These are phyloP conservation scores for Teunomyces atbi DNA, from an alignment of 805 yeast genomes.

Conservation along the genomic window DNA sequence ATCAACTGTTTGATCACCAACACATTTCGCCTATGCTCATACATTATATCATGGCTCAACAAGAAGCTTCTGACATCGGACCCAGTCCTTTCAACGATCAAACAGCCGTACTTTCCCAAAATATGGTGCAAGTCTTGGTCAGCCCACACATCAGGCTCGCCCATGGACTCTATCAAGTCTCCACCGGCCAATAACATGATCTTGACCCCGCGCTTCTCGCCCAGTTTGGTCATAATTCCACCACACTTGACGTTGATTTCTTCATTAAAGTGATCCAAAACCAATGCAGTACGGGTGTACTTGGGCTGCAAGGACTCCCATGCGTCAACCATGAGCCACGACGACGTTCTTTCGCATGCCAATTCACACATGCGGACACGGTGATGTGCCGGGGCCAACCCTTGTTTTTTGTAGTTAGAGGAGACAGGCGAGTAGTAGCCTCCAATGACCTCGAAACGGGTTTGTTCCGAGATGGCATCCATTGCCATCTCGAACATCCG, in stretches of 20 bases:
- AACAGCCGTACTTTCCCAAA: conserved; percentile 92
- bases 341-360: conserved; percentile 94
- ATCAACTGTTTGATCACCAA: conserved; percentile 93
- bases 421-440: conserved; percentile 95
- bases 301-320: conserved; percentile 94
- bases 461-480: conserved; percentile 87
- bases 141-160: conserved; percentile 99
- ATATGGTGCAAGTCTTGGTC: conserved; percentile 94
- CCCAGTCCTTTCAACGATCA: conserved; percentile 96
- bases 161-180: conserved; percentile 96
- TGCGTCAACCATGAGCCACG: conserved; percentile 99
- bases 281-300: conserved; percentile 92
- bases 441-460: conserved; percentile 92
- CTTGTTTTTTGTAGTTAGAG: conserved; percentile 90
- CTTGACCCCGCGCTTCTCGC: conserved; percentile 75
- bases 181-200: conserved; percentile 98
- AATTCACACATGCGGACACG: conserved; percentile 97
- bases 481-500: conserved; percentile 99
- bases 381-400: conserved; percentile 83
- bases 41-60: conserved; percentile 94
- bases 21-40: conserved; percentile 90
- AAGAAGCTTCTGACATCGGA: conserved; percentile 91
- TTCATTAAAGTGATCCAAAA: conserved; percentile 92
- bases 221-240: conserved; percentile 65
- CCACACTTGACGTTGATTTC: conserved; percentile 90